Evolutionary conservation across 345 rosid species (phyloP).

Genomic region (Dipteronia sinensis): DNA sequence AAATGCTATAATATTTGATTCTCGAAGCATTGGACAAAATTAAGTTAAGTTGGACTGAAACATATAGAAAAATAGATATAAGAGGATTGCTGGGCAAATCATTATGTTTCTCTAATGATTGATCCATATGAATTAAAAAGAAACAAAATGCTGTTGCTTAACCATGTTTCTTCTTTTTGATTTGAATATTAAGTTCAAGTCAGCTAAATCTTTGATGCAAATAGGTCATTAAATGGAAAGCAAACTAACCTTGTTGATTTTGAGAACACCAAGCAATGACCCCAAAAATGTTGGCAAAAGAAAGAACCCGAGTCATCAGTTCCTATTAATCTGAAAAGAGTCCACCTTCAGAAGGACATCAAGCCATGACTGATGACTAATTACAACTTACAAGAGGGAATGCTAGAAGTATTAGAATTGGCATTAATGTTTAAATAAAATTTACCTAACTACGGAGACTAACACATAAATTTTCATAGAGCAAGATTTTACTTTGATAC

Average conservation of each 20-base stretch:
- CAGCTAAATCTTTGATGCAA: conserved; percentile 1
- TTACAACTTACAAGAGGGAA: not conserved
- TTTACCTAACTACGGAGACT: not conserved
- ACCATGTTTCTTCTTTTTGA: not conserved
- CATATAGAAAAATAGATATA: not conserved
- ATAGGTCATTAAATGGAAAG: not conserved
- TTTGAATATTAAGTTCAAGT: not conserved
- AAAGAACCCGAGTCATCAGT: not conserved
- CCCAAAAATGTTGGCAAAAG: not conserved
- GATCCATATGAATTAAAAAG: not conserved
- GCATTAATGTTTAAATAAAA: not conserved
- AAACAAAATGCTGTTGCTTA: not conserved
- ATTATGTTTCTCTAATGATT: not conserved
- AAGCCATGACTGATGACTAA: not conserved
- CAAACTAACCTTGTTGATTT: not conserved
- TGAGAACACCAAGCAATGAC: not conserved
- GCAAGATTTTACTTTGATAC: not conserved
- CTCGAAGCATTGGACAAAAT: not conserved
- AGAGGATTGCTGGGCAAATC: not conserved
- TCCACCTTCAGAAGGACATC: not conserved
- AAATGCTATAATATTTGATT: not conserved
- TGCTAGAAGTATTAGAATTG: not conserved
- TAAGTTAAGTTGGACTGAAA: not conserved
- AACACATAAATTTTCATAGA: not conserved
- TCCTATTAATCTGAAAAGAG: not conserved